Evolutionary conservation across 306 rosid species (phyloP), one percentile per base, ranked within the genome.

Genomic region (Gynostemma pentaphyllum): DNA sequence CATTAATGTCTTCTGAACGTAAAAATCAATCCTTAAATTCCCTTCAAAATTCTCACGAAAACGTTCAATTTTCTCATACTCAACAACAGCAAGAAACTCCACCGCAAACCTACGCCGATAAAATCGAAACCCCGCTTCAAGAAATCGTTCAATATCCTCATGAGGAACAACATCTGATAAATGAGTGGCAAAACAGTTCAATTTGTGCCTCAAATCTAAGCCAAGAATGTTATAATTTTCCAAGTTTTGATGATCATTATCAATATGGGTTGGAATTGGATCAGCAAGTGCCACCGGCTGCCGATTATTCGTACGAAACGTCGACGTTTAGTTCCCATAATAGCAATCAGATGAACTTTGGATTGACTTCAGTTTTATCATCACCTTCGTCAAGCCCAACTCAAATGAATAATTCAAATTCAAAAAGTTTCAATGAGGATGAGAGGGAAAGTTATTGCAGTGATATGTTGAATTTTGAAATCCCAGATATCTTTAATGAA

Each of bases 321-420:
- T 66, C 90, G 0, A 68, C 63, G n/a, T 73, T 80, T 40, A 59
- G 69, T 62, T 80, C 76, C 45, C 67, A 68, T 72, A 74, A 66
- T 61, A 71, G 18, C 64, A 79, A 80, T 34, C 76, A 68, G 7
- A 32, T 12, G 45, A 76, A 75, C 22, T 78, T 82, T 66, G 19
- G 72, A 64, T 78, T 89, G 50, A 69, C 81, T 21, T 84, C 95
- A 3, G 81, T 81, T 46, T 69, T 84, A n/a, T 86, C 96, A 2
- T 82, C 99, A 1, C 89, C 97, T n/a, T 81, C 87, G 1, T 82
- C 95, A 11, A 89, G 92, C 57, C 86, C 87, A 26, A 76, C 85
- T 4, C 83, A 76, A 11, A 61, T 86, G 72, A 88, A 91, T n/a
- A n/a, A n/a, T 46, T 92, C 98, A 0, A 88, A 74, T 52, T 92